phyloP scores from a whole-genome alignment of 805 yeast genomes.

The Ogataea henricii region DNA sequence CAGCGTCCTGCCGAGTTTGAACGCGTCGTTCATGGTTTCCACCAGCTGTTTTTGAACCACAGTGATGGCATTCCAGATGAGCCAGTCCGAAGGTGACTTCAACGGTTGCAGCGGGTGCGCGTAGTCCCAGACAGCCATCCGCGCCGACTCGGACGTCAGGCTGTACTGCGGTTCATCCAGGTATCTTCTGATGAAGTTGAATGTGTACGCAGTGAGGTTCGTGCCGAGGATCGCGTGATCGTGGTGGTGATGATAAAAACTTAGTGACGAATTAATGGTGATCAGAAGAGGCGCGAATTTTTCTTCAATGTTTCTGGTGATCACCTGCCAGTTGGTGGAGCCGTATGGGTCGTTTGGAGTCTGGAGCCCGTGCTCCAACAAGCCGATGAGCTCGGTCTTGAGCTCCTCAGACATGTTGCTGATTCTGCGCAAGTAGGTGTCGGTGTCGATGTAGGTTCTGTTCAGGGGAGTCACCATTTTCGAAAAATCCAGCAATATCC shows the following conservation, averaged over 20 bases:
- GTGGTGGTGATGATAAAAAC: constrained; percentile 15
- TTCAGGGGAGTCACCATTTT: constrained; percentile 56
- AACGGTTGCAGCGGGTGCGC: constrained; percentile 44
- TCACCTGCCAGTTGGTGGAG: constrained; percentile 58
- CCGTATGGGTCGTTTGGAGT: constrained; percentile 40
- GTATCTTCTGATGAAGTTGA: constrained; percentile 50
- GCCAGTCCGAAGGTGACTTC: constrained; percentile 42
- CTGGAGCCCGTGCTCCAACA: constrained; percentile 35
- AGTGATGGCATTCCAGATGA: constrained; percentile 52
- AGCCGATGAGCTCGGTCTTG: constrained; percentile 38
- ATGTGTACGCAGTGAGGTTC: constrained; percentile 43
- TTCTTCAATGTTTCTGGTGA: constrained; percentile 47
- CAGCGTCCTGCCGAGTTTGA: constrained; percentile 34
- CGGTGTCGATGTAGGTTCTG: constrained; percentile 48
- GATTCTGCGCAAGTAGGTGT: constrained; percentile 46
- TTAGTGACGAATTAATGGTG: constrained; percentile 42
- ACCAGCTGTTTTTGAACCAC: constrained; percentile 43
- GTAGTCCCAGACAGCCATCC: constrained; percentile 48
- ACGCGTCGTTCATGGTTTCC: constrained; percentile 38
- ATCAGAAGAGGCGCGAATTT: constrained; percentile 56
- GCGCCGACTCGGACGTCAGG: constrained; percentile 20
- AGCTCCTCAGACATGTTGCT: constrained; percentile 37
- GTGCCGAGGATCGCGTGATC: constrained; percentile 23
- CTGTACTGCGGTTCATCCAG: constrained; percentile 24
- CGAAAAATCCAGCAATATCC: constrained; percentile 54